phyloP scores from a whole-genome alignment of 2,329 filamentous ascomycete genomes.

The Mycosphaerella arachidis region DNA sequence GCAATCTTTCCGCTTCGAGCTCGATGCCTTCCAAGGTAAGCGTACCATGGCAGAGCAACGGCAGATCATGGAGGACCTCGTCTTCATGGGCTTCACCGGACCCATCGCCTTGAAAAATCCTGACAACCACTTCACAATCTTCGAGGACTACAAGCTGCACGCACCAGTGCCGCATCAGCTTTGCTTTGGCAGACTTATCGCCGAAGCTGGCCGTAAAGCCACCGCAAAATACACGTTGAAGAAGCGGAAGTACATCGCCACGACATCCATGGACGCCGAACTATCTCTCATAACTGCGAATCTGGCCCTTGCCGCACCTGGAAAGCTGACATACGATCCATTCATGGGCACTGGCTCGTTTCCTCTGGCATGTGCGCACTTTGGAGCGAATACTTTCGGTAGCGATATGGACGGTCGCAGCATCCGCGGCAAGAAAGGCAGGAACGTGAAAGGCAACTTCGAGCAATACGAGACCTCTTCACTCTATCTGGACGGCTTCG shows the following conservation, averaged over 20 bases:
- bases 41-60: constrained; percentile 60
- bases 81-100: constrained; percentile 72
- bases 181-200: constrained; percentile 70
- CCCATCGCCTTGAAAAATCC: constrained; percentile 71
- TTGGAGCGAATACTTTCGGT: constrained; percentile 76
- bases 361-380: constrained; percentile 82
- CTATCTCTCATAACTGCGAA: constrained; percentile 89
- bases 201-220: constrained; percentile 61
- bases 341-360: constrained; percentile 96
- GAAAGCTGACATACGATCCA: constrained; percentile 86
- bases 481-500: constrained; percentile 71
- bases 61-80: constrained; percentile 76
- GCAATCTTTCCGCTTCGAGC: constrained; percentile 72
- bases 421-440: constrained; percentile 65
- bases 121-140: constrained; percentile 70
- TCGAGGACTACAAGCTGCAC: constrained; percentile 70
- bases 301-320: constrained; percentile 74
- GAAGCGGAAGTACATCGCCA: constrained; percentile 88
- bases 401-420: constrained; percentile 92
- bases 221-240: constrained; percentile 80
- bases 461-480: constrained; percentile 69
- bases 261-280: constrained; percentile 96
- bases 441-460: constrained; percentile 67
- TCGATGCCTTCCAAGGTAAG: constrained; percentile 78
- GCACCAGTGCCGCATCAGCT: constrained; percentile 55